phyloP scores from a whole-genome alignment of 1,284 basidiomycete genomes.

The Sphagnurus paluster region DNA sequence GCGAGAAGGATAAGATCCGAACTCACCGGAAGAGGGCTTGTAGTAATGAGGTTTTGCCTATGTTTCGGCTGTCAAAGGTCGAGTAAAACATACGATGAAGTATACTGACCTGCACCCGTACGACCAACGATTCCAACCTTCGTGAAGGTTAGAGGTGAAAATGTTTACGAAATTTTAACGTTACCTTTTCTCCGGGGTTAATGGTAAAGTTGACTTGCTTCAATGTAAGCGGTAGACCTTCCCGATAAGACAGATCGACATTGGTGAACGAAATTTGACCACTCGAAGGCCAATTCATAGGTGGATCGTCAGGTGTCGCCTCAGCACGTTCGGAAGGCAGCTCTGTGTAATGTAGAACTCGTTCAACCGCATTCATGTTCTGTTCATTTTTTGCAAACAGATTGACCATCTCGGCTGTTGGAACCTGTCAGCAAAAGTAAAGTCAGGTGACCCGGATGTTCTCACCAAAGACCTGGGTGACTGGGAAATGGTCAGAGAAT shows the following conservation, averaged over 20 bases:
- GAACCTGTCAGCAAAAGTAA: constrained; percentile 5
- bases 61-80: neutral
- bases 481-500: constrained; percentile 29
- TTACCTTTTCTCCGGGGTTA: constrained; percentile 70
- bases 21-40: constrained; percentile 67
- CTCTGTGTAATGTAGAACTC: constrained; percentile 59
- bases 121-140: constrained; percentile 75
- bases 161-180: neutral
- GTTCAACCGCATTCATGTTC: constrained; percentile 75
- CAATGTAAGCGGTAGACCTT: constrained; percentile 72
- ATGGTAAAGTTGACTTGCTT: constrained; percentile 66
- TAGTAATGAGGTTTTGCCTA: constrained; percentile 76
- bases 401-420: constrained; percentile 53
- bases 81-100: neutral
- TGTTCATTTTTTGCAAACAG: constrained; percentile 64
- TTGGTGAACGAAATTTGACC: constrained; percentile 65
- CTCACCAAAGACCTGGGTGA: constrained; percentile 58
- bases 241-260: constrained; percentile 67
- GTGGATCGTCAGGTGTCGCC: constrained; percentile 48
- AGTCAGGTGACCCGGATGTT: constrained; percentile 7
- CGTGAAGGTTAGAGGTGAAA: neutral
- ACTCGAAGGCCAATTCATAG: constrained; percentile 63
- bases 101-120: constrained; percentile 58
- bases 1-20: neutral
- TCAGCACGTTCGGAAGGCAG: constrained; percentile 48